Evolutionary conservation across 768 basidiomycete species (phyloP).

Genomic region (Leucocoprinus sp.): DNA sequence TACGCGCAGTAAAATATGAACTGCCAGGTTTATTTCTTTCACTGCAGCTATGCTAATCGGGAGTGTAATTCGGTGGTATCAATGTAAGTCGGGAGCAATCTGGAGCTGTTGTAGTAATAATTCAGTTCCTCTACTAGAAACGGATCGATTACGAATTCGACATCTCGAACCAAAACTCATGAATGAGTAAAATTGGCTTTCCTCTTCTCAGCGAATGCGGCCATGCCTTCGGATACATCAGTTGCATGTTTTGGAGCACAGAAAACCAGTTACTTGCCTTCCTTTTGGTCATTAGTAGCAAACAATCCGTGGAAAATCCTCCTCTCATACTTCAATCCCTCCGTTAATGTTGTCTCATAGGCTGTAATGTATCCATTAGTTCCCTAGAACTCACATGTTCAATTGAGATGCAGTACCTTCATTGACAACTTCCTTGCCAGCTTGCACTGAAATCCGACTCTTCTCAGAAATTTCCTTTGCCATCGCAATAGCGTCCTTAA

Average conservation of each 20-base stretch:
- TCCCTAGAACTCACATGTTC: not conserved
- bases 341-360: slow-evolving; percentile 69
- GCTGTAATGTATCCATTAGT: slow-evolving; percentile 33
- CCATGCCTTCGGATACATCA: slow-evolving; percentile 61
- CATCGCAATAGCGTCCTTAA: slow-evolving; percentile 79
- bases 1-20: not conserved
- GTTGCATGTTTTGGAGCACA: not conserved
- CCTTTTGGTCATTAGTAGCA: slow-evolving; percentile 92
- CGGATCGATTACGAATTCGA: not conserved
- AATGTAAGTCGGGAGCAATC: slow-evolving; percentile 13
- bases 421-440: slow-evolving; percentile 91
- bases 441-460: slow-evolving; percentile 75
- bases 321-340: slow-evolving; percentile 84
- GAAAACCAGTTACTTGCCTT: slow-evolving; percentile 47
- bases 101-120: not conserved
- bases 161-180: slow-evolving; percentile 15
- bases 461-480: slow-evolving; percentile 75
- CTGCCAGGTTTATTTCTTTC: slow-evolving; percentile 1
- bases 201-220: slow-evolving; percentile 90
- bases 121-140: not conserved
- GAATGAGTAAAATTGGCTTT: slow-evolving; percentile 74
- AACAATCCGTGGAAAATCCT: slow-evolving; percentile 88
- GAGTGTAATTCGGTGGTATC: slow-evolving; percentile 32
- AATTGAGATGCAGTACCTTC: slow-evolving; percentile 44
- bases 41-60: slow-evolving; percentile 27